Evolutionary conservation across 148 eudicot species (phyloP).

Genomic region (Vaccinium darrowii): DNA sequence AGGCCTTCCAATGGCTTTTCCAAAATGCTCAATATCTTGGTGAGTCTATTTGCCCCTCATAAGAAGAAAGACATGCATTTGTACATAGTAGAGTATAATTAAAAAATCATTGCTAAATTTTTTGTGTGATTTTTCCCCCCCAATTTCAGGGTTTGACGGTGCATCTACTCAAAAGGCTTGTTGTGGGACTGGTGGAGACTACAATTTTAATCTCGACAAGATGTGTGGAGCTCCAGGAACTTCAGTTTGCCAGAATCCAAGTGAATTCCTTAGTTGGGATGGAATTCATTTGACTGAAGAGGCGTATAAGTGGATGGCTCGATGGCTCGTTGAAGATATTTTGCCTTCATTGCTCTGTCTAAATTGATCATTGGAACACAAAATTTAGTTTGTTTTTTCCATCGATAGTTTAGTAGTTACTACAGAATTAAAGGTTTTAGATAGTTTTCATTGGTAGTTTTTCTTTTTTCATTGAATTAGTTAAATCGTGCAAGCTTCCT

Average conservation of each 20-base stretch:
- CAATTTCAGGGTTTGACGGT: constrained; percentile 7
- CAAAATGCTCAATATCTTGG: not conserved
- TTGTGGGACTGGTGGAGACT: constrained; percentile 11
- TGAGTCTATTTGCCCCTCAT: not conserved
- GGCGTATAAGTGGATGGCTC: constrained; percentile 2
- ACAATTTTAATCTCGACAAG: not conserved
- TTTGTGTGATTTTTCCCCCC: not conserved
- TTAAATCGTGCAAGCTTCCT: not conserved
- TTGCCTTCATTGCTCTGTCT: not conserved
- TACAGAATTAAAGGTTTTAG: no score
- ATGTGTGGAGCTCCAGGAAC: not conserved
- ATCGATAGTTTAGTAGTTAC: not conserved
- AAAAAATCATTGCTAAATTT: not conserved
- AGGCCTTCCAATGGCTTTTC: constrained; percentile 11
- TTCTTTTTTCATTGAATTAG: not conserved
- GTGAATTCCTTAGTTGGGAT: constrained; percentile 12
- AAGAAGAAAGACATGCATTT: not conserved
- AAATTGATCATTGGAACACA: not conserved
- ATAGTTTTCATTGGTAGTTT: not conserved
- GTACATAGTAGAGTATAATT: not conserved
- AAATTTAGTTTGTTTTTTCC: no score
- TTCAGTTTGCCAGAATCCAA: constrained; percentile 5
- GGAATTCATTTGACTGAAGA: constrained; percentile 18
- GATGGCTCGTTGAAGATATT: not conserved
- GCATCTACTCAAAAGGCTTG: constrained; percentile 2